phyloP scores from a whole-genome alignment of 495 filamentous ascomycete species.

The Tuber aestivum region DNA sequence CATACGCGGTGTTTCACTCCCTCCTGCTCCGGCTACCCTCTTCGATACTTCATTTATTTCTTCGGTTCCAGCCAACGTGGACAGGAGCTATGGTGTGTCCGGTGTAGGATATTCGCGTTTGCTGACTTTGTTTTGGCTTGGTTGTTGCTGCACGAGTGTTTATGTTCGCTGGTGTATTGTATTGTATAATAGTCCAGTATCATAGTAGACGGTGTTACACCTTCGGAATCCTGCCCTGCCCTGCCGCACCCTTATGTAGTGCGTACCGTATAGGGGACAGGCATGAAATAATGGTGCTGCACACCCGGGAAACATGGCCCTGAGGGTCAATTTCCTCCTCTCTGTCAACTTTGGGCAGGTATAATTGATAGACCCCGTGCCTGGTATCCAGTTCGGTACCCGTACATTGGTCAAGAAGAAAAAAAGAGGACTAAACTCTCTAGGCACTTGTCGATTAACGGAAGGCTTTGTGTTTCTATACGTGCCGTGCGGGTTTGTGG shows the following conservation, averaged over 20 bases:
- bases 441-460: no score
- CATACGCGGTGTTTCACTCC: background rate
- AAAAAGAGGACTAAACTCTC: no score
- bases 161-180: background rate
- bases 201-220: background rate
- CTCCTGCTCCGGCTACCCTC: background rate
- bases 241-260: background rate
- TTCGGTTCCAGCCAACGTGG: background rate
- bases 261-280: no score
- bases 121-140: background rate
- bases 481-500: no score
- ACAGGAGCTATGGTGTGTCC: background rate
- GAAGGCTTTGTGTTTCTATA: no score
- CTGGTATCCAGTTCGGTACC: no score
- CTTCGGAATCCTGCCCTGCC: background rate
- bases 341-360: no score
- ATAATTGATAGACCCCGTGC: no score
- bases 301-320: no score
- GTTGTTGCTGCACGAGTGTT: background rate
- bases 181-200: background rate
- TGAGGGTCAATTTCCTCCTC: no score
- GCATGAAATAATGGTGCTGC: no score
- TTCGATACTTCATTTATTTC: background rate
- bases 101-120: background rate
- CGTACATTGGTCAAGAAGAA: no score